Evolutionary conservation across 768 basidiomycete species (phyloP), one percentile per base, ranked within the genome.

Genomic region (Russula sp.): DNA sequence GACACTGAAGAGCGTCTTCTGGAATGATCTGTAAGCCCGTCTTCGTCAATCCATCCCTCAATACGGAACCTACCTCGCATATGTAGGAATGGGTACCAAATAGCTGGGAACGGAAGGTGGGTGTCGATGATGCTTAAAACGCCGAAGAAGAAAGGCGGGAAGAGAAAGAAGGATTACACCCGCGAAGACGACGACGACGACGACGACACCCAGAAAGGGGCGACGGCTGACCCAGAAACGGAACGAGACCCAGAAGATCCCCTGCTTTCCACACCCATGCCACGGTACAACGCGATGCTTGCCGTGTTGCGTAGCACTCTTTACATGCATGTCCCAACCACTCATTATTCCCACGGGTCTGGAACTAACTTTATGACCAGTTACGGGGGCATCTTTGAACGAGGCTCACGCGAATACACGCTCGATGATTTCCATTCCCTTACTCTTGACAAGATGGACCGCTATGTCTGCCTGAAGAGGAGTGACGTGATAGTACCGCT

Each of bases 351-450:
- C 36, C 42, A 53, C 30, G 38, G 32, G 46, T 11, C 18, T 11
- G n/a, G 5, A 7, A n/a, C 58, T 50, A 49, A 63, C 36, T 3
- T 64, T 24, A 42, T 57, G 14, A 34, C n/a, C 20, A 90, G 91
- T 61, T 95, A 95, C 70, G 92, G 94, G 11, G 93, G 94, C 0
- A 95, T 95, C 20, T 89, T 85, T 69, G 94, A 96, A 74, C 81
- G 84, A 18, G 89, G 91, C 0, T 80, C 88, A 14, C 82, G 84
- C 26, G 94, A 97, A 74, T 94, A 90, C 68, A 95, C 93, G 0
- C 78, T 97, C 7, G 92, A 94, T 71, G 94, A 96, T 70, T 97
- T 95, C 71, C 79, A 93, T 74, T 79, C 83, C 2, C 75, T 97
- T 13, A 83, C 86, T 63, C 79, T 97, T 22, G 92, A 94, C 70